Evolutionary conservation across 257 asterid genomes (phyloP).

Genomic region (Penstemon davidsonii): DNA sequence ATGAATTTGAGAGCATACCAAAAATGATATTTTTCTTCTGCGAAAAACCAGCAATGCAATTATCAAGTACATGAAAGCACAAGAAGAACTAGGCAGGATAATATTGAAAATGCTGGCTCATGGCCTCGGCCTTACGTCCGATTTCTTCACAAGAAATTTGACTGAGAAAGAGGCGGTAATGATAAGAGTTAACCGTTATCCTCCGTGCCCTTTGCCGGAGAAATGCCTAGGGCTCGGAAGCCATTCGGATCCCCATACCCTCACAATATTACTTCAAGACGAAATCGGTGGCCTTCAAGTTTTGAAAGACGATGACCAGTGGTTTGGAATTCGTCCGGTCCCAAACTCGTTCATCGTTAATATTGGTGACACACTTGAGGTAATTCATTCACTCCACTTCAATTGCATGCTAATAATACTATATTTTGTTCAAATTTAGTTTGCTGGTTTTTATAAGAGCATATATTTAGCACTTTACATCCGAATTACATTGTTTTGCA

Average conservation of each 20-base stretch:
- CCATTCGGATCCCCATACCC: constrained; percentile 34
- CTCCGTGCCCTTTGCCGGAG: constrained; percentile 29
- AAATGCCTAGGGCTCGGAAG: constrained; percentile 32
- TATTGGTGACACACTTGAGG: constrained; percentile 38
- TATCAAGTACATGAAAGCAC: constrained; percentile 34
- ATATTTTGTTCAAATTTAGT: background rate
- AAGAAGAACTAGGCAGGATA: constrained; percentile 26
- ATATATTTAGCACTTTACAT: background rate
- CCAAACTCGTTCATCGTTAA: constrained; percentile 31
- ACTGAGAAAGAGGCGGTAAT: constrained; percentile 24
- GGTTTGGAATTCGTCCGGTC: constrained; percentile 32
- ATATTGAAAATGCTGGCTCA: constrained; percentile 32
- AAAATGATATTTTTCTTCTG: background rate
- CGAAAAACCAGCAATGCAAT: constrained; percentile 20
- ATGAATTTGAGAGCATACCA: no score
- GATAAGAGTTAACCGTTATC: constrained; percentile 28
- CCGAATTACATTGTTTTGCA: no score
- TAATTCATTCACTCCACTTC: constrained; percentile 4
- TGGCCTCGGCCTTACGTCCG: constrained; percentile 28
- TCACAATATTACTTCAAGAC: constrained; percentile 28
- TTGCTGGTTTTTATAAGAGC: background rate
- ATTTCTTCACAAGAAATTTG: constrained; percentile 31
- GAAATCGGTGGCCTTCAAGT: constrained; percentile 36
- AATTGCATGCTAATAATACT: background rate
- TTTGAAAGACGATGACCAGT: constrained; percentile 5